phyloP scores from a whole-genome alignment of 2,329 filamentous ascomycete genomes.

The Fusarium subtropicale region DNA sequence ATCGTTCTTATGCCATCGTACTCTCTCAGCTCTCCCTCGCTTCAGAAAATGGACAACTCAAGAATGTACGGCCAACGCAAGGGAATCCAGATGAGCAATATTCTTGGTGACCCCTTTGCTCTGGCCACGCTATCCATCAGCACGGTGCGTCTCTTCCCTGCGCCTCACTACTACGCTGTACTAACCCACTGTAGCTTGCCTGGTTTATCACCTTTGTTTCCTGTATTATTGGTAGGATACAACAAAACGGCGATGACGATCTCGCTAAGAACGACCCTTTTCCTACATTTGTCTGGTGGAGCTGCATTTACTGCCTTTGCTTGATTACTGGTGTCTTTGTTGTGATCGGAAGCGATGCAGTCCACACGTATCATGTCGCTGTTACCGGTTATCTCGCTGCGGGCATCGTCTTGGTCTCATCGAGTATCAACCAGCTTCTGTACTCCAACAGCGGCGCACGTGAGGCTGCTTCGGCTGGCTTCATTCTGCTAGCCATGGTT shows the following conservation, averaged over 20 bases:
- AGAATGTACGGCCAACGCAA: constrained; percentile 67
- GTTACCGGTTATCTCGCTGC: constrained; percentile 87
- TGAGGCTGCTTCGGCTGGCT: constrained; percentile 90
- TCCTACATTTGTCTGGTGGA: constrained; percentile 94
- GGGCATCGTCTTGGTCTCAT: constrained; percentile 86
- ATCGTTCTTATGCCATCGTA: constrained; percentile 73
- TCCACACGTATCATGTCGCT: constrained; percentile 90
- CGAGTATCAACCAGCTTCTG: constrained; percentile 86
- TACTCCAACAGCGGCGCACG: constrained; percentile 79
- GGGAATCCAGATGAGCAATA: constrained; percentile 84
- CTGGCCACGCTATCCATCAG: constrained; percentile 93
- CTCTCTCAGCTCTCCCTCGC: constrained; percentile 77
- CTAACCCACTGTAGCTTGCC: constrained; percentile 73
- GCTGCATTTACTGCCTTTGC: constrained; percentile 85
- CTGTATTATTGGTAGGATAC: constrained; percentile 77
- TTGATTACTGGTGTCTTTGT: constrained; percentile 83
- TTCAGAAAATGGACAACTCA: constrained; percentile 83
- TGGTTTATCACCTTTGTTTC: constrained; percentile 94
- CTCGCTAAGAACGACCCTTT: constrained; percentile 58
- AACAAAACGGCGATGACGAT: constrained; percentile 54
- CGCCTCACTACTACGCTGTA: not conserved
- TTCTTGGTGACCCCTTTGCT: constrained; percentile 95
- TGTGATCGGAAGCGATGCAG: constrained; percentile 85
- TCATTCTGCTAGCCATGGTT: constrained; percentile 93
- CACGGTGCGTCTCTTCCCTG: constrained; percentile 70